Evolutionary conservation across 106 monocot species (phyloP).

Genomic region (Iris macrosiphon): DNA sequence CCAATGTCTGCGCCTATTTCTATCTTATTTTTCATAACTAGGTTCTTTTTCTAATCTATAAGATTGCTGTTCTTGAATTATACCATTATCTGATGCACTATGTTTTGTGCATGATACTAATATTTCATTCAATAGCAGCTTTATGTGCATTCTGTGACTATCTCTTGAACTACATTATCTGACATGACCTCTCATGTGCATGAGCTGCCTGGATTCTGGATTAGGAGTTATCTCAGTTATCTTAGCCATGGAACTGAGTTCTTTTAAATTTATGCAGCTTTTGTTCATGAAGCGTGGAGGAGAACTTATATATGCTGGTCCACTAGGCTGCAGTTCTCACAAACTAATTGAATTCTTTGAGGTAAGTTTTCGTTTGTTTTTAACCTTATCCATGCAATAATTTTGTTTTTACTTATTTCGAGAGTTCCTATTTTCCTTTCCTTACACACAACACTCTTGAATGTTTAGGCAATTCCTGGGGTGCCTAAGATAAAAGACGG

Average conservation of each 20-base stretch:
- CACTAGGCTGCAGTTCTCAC: constrained; percentile 70
- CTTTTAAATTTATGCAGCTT: constrained; percentile 46
- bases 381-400: neutral
- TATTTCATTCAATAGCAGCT: too few relatives aligned
- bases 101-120: too few relatives aligned
- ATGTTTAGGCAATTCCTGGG: constrained; percentile 79
- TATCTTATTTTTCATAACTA: too few relatives aligned
- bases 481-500: constrained; percentile 95
- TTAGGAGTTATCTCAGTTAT: too few relatives aligned
- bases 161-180: too few relatives aligned
- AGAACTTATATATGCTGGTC: constrained; percentile 96
- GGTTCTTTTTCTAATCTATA: too few relatives aligned
- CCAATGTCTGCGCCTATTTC: neutral
- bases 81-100: too few relatives aligned
- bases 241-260: too few relatives aligned
- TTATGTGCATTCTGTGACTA: too few relatives aligned
- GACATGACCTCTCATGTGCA: too few relatives aligned
- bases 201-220: too few relatives aligned
- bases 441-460: constrained; percentile 1
- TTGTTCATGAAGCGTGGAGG: constrained; percentile 99
- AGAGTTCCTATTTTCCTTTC: neutral
- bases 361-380: constrained; percentile 31
- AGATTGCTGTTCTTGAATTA: too few relatives aligned
- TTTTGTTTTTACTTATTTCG: neutral
- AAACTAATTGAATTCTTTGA: constrained; percentile 86